Evolutionary conservation across 2,329 filamentous ascomycete species (phyloP), one percentile per base, ranked within the genome.

Genomic region (Microdochium paspali): DNA sequence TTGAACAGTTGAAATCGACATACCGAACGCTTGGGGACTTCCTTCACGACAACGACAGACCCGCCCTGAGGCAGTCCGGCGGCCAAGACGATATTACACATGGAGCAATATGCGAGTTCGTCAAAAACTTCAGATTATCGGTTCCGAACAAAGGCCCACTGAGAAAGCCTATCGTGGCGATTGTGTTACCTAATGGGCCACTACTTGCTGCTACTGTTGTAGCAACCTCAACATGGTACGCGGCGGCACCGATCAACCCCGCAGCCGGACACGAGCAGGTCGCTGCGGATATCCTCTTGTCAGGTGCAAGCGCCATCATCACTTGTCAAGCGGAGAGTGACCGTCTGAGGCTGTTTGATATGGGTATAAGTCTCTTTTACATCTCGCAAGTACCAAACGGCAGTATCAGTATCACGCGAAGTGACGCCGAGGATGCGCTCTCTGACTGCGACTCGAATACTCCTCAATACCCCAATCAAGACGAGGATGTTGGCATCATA

Each of bases 111-210:
- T 51, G 53, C 10, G 49, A 53, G 2, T 67, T 67, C 44, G 57
- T 68, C 21, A 47, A 49, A 20, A 54, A 51, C 10, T 69, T 72
- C 45, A 48, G 50, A 2, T 55, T 71, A 2, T 59, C 64, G 4
- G 44, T 56, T 1, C 15, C 42, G 2, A 47, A 48, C 25, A 46
- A 50, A 9, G 49, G 46, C 2, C 40, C 28, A 2, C 42, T 46
- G 10, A 49, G 44, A 35, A 72, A 72, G 51, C 70, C 71, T 2
- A 62, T 72, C 12, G 65, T 77, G 10, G 73, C 70, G 24, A 68
- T 79, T 43, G 70, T 74, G 2, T 56, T 79, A 4, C 73, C 74
- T 1, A 79, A 79, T 52, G 75, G 76, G 3, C 72, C 72, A 10
- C 58, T 77, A 1, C 62, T 78, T n/a, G 76, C 73, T 10, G 63